These are phyloP conservation scores for Zhuliangozyma blackwelliae DNA, from an alignment of 1,139 yeast genomes.

Conservation along the genomic window DNA sequence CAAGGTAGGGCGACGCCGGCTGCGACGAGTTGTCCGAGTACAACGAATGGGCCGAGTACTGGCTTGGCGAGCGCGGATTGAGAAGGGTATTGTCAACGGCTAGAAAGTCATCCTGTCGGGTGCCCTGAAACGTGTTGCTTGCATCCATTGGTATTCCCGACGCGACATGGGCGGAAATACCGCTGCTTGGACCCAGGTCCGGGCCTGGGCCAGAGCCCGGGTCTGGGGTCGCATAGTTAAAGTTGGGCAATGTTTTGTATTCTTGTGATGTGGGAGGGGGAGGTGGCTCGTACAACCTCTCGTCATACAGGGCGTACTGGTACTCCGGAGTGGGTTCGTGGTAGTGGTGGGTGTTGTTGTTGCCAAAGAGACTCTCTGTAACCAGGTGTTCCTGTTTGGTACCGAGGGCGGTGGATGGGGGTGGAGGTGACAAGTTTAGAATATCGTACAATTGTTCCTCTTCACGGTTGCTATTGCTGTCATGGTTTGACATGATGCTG, in stretches of 20 bases:
- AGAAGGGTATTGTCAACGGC: slow-evolving; percentile 5
- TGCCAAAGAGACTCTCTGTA: background rate
- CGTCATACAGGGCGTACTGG: slow-evolving; percentile 1
- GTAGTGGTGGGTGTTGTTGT: slow-evolving; percentile 1
- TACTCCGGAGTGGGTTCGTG: background rate
- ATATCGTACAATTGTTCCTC: slow-evolving; percentile 25
- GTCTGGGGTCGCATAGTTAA: background rate
- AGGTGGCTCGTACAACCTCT: slow-evolving; percentile 1
- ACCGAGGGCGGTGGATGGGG: too few species aligned
- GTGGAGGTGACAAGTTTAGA: slow-evolving; percentile 15
- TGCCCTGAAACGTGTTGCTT: too few species aligned
- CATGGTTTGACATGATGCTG: too few species aligned
- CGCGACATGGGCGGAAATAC: too few species aligned
- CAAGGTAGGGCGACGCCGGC: slow-evolving; percentile 38
- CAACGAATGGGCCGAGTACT: slow-evolving; percentile 25
- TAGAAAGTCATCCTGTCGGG: background rate
- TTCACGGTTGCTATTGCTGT: slow-evolving; percentile 7
- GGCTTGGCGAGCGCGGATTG: slow-evolving; percentile 17
- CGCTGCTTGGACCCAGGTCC: too few species aligned
- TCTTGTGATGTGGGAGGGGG: slow-evolving; percentile 5
- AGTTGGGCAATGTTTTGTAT: slow-evolving; percentile 4
- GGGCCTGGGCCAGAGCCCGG: too few species aligned
- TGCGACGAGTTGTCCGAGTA: slow-evolving; percentile 37
- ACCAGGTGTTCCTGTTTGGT: too few species aligned
- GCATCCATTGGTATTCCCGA: too few species aligned